Evolutionary conservation across 2,329 filamentous ascomycete species (phyloP).

Genomic region (Clonostachys byssicola): DNA sequence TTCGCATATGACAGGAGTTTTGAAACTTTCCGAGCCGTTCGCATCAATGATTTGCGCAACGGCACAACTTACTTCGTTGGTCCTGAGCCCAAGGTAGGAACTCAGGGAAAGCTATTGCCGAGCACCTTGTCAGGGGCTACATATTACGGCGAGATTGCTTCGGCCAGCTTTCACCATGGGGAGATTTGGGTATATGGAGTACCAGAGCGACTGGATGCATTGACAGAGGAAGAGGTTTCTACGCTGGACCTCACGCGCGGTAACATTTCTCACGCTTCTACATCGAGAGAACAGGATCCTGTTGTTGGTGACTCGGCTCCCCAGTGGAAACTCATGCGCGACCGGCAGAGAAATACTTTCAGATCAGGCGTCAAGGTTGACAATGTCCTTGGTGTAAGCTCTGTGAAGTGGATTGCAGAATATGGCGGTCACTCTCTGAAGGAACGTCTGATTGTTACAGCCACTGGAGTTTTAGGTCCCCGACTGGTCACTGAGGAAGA

Average conservation of each 20-base stretch:
- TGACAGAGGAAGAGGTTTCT: constrained; percentile 34
- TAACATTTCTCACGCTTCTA: constrained; percentile 17
- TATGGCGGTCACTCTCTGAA: constrained; percentile 40
- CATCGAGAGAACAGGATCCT: constrained; percentile 22
- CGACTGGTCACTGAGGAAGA: constrained; percentile 63
- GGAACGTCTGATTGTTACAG: constrained; percentile 65
- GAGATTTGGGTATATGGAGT: constrained; percentile 78
- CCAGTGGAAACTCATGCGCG: constrained; percentile 66
- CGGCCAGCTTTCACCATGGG: constrained; percentile 67
- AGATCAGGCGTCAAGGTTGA: constrained; percentile 63
- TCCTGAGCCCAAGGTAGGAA: constrained; percentile 48
- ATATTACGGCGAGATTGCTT: constrained; percentile 66
- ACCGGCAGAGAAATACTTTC: constrained; percentile 66
- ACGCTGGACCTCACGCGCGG: constrained; percentile 18
- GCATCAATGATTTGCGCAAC: constrained; percentile 69
- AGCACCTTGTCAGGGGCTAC: constrained; percentile 66
- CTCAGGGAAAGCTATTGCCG: constrained; percentile 58
- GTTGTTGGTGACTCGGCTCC: constrained; percentile 37
- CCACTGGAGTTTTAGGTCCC: constrained; percentile 61
- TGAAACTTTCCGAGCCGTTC: constrained; percentile 73
- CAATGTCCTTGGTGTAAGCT: constrained; percentile 62
- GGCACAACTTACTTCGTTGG: constrained; percentile 78
- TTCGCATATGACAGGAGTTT: constrained; percentile 75
- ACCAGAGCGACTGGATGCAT: constrained; percentile 66
- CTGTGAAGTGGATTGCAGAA: constrained; percentile 67